These are phyloP conservation scores for Darksidea phi DNA, from an alignment of 495 filamentous ascomycete species.

Conservation along the genomic window DNA sequence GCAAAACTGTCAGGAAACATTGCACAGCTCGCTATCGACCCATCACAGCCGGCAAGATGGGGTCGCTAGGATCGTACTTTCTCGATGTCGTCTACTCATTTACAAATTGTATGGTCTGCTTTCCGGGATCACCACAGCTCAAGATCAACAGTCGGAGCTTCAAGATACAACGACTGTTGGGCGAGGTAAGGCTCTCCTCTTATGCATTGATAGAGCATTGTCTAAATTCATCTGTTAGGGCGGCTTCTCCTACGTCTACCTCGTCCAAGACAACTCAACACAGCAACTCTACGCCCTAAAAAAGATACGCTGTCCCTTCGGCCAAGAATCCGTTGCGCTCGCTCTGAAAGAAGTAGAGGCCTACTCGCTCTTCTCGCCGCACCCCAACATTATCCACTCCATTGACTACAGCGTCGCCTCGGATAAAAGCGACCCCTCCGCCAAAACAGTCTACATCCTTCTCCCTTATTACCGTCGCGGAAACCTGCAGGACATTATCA, in stretches of 20 bases:
- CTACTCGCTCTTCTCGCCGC: constrained; percentile 80
- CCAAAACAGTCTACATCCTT: constrained; percentile 94
- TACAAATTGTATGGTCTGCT: constrained; percentile 91
- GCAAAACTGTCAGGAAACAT: neutral
- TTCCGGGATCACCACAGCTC: constrained; percentile 86
- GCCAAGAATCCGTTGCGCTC: constrained; percentile 88
- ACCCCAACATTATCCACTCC: constrained; percentile 84
- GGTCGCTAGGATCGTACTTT: constrained; percentile 53
- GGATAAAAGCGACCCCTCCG: constrained; percentile 60
- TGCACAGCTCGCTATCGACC: neutral
- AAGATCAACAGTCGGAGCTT: constrained; percentile 94
- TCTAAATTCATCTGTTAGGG: constrained; percentile 52
- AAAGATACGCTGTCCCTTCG: constrained; percentile 97
- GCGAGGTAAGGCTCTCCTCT: constrained; percentile 61
- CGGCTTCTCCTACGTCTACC: constrained; percentile 97
- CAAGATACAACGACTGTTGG: constrained; percentile 89
- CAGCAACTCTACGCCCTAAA: constrained; percentile 89
- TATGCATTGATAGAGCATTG: neutral
- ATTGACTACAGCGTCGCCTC: constrained; percentile 76
- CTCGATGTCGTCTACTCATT: constrained; percentile 87
- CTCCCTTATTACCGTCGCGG: constrained; percentile 92
- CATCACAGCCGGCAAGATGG: constrained; percentile 22
- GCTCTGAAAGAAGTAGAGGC: constrained; percentile 97
- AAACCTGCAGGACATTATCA: constrained; percentile 96
- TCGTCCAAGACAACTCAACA: constrained; percentile 83